phyloP scores from a whole-genome alignment of 2,329 filamentous ascomycete genomes.

The Trichoderma sp. region DNA sequence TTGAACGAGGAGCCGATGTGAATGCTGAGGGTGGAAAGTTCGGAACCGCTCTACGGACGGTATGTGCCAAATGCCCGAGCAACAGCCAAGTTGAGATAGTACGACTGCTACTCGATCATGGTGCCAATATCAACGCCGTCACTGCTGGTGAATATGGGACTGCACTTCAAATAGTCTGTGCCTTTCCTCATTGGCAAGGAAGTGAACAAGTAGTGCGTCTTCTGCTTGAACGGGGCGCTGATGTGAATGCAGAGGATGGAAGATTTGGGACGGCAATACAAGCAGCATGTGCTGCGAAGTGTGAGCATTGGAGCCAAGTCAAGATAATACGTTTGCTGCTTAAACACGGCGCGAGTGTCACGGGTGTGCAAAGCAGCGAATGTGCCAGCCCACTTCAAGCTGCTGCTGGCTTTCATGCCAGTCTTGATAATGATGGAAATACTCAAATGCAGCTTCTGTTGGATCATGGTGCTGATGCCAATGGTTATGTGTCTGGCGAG shows the following conservation, averaged over 20 bases:
- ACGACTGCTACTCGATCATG: neutral
- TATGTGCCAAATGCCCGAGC: neutral
- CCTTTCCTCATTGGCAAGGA: neutral
- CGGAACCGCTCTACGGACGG: neutral
- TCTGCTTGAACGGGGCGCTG: neutral
- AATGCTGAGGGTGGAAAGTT: neutral
- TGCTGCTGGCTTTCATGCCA: neutral
- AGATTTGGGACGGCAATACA: neutral
- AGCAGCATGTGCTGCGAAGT: neutral
- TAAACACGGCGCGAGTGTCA: neutral
- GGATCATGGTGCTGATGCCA: neutral
- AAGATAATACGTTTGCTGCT: neutral
- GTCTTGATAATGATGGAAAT: neutral
- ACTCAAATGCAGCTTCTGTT: neutral
- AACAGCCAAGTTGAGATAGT: neutral
- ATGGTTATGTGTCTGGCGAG: neutral
- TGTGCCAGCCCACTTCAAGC: neutral
- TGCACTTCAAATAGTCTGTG: neutral
- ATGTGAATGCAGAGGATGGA: neutral
- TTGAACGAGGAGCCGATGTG: neutral
- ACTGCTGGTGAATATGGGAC: neutral
- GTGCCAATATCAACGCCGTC: neutral
- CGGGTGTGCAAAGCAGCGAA: neutral
- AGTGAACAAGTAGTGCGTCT: neutral
- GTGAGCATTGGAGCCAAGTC: neutral